These are phyloP conservation scores for Ophiosphaerella narmari DNA, from an alignment of 2,329 filamentous ascomycete genomes.

Conservation along the genomic window DNA sequence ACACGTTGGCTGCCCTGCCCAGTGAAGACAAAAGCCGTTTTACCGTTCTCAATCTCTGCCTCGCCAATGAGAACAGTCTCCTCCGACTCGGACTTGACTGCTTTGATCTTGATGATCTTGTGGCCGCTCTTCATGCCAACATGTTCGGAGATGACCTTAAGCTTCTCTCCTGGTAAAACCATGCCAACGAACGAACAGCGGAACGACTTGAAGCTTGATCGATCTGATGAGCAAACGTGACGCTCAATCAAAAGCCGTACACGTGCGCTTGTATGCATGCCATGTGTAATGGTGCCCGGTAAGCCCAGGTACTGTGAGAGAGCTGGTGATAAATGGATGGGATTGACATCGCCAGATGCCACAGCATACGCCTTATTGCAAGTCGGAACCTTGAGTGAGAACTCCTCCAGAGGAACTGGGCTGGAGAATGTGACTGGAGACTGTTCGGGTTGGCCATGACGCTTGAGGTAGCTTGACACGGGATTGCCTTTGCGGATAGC, in stretches of 20 bases:
- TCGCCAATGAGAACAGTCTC: constrained; percentile 39
- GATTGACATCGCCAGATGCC: constrained; percentile 48
- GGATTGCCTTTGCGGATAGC: no score
- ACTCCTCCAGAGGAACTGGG: no score
- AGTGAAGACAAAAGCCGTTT: constrained; percentile 47
- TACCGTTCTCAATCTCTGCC: constrained; percentile 34
- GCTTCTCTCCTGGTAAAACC: constrained; percentile 20
- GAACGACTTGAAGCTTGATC: constrained; percentile 1
- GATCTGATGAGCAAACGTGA: not conserved
- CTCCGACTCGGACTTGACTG: constrained; percentile 28
- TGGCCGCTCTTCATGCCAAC: constrained; percentile 29
- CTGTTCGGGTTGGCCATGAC: no score
- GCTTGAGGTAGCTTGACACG: no score
- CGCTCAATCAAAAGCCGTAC: constrained; percentile 34
- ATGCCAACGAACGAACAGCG: constrained; percentile 7
- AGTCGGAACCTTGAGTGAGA: no score
- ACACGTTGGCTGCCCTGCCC: constrained; percentile 49
- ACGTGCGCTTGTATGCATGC: constrained; percentile 46
- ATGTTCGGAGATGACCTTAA: constrained; percentile 29
- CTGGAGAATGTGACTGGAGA: no score
- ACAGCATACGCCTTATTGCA: constrained; percentile 28
- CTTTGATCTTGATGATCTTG: constrained; percentile 28
- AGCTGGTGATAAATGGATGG: constrained; percentile 45
- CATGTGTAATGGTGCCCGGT: constrained; percentile 48
- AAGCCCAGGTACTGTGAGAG: constrained; percentile 44